These are phyloP conservation scores for Fusarium vanettenii DNA, from an alignment of 2,329 filamentous ascomycete species.

Conservation along the genomic window DNA sequence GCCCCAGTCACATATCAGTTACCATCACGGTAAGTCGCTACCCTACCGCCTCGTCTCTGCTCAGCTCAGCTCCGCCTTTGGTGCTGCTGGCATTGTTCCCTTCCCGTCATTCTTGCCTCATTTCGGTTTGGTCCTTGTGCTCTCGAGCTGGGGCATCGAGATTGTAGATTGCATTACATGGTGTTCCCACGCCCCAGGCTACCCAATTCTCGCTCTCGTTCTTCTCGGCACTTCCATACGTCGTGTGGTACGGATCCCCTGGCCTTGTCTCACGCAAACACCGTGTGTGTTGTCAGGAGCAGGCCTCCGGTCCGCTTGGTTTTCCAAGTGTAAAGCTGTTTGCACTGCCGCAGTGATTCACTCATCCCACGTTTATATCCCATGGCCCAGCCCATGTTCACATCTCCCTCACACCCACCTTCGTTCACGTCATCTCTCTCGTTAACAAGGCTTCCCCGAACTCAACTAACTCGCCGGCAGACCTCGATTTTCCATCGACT, in stretches of 20 bases:
- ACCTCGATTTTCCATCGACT: slow-evolving; percentile 26
- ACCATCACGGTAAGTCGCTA: slow-evolving; percentile 23
- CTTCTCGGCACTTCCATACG: slow-evolving; percentile 32
- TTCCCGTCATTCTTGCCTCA: slow-evolving; percentile 4
- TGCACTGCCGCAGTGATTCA: slow-evolving; percentile 29
- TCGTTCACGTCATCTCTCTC: slow-evolving; percentile 17
- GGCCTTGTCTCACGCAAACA: slow-evolving; percentile 48
- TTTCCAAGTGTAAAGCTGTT: slow-evolving; percentile 25
- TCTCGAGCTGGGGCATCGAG: slow-evolving; percentile 10
- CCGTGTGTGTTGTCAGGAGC: slow-evolving; percentile 29
- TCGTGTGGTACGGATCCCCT: slow-evolving; percentile 39
- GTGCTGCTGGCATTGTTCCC: neutral
- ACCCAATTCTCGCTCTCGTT: slow-evolving; percentile 11
- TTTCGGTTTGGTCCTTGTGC: slow-evolving; percentile 17
- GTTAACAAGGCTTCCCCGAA: slow-evolving; percentile 5
- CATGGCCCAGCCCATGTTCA: neutral
- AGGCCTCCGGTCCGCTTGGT: slow-evolving; percentile 12
- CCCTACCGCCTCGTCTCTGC: neutral
- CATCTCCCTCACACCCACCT: slow-evolving; percentile 2
- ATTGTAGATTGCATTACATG: slow-evolving; percentile 30
- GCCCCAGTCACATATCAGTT: slow-evolving; percentile 35
- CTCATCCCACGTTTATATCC: slow-evolving; percentile 13
- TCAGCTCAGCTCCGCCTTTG: neutral
- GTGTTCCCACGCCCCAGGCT: slow-evolving; percentile 27
- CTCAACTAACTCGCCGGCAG: slow-evolving; percentile 26